These are phyloP conservation scores for Moesziomyces sp. DNA, from an alignment of 1,284 basidiomycete species.

Conservation along the genomic window DNA sequence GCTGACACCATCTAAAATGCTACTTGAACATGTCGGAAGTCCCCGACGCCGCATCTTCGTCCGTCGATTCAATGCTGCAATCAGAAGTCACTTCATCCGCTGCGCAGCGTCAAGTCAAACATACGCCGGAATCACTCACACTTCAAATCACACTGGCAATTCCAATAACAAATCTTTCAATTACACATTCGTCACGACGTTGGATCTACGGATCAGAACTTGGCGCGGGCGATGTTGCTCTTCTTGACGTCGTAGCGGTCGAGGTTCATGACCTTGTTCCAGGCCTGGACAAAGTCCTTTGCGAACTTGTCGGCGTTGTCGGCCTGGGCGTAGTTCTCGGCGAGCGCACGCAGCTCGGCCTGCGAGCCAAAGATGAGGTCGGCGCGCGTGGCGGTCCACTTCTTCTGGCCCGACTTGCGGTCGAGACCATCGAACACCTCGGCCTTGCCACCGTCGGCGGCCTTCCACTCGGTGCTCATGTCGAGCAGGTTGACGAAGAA, in stretches of 20 bases:
- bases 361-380: conserved; percentile 40
- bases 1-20: no score
- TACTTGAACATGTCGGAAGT: no score
- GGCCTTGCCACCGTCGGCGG: conserved; percentile 24
- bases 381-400: conserved; percentile 39
- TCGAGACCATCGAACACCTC: conserved; percentile 41
- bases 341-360: conserved; percentile 38
- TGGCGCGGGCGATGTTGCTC: conserved; percentile 40
- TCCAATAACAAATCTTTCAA: background rate
- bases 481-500: conserved; percentile 46
- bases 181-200: background rate
- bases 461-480: conserved; percentile 47
- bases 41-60: no score
- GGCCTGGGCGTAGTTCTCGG: conserved; percentile 40
- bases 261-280: conserved; percentile 50
- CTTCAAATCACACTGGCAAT: no score
- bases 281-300: conserved; percentile 39
- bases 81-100: no score
- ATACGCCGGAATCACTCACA: no score
- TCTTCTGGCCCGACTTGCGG: conserved; percentile 46
- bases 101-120: no score
- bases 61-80: no score
- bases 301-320: conserved; percentile 42
- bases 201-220: conserved; percentile 14
- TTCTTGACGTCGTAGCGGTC: conserved; percentile 46